Conservation (phyloP, 345 rosid species). For the Aegle marmelos region DNA sequence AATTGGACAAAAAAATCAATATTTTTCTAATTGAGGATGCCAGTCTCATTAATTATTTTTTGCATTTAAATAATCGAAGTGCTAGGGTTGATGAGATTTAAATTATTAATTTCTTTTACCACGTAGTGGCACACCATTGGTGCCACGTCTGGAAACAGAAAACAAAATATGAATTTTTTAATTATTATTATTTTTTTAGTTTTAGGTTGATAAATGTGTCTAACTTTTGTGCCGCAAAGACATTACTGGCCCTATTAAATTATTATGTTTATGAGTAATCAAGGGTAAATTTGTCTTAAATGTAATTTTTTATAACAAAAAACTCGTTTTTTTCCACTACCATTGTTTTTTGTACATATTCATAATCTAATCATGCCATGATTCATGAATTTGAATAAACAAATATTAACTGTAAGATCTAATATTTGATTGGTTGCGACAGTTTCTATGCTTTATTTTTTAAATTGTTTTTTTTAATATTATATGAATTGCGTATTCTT, state of each 20-base stretch:
- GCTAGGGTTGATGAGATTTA: neutral
- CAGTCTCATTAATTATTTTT: neutral
- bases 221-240: neutral
- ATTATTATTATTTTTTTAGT: too few relatives aligned
- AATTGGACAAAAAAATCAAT: neutral
- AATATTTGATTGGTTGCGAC: neutral
- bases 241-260: neutral
- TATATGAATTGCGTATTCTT: neutral
- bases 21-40: neutral
- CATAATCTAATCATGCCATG: neutral
- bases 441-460: neutral
- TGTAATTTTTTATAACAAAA: neutral
- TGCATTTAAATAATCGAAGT: neutral
- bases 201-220: conserved; percentile 4
- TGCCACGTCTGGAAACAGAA: neutral
- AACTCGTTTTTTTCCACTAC: neutral
- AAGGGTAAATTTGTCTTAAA: conserved; percentile 3
- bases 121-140: conserved; percentile 5
- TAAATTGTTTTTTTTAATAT: too few relatives aligned
- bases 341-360: neutral
- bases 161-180: neutral
- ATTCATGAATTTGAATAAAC: neutral
- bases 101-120: neutral
- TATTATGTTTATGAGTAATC: neutral
- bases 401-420: neutral